Evolutionary conservation across 768 basidiomycete genomes (phyloP), one percentile per base, ranked within the genome.

Genomic region (Terana coerulea): DNA sequence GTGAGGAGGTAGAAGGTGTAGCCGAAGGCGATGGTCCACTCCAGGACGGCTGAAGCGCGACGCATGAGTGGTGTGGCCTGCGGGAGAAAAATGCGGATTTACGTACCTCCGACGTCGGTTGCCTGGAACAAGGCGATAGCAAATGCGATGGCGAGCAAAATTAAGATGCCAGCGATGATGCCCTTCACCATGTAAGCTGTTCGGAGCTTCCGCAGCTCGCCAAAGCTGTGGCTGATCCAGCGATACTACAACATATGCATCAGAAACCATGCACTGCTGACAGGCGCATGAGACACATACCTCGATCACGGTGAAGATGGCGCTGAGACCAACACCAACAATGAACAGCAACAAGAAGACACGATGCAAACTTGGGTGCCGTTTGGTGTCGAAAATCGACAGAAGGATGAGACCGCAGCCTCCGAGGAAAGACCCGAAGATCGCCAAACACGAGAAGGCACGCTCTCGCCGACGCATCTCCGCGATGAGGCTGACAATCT

Each of bases 1-100:
- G 86, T 84, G 52, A 88, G 70, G 34, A 89, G 68, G 65, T 86
- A 91, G 57, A 87, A 75, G 5, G 83, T 83, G 64, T 82, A 89
- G 7, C 85, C 80, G 48, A 90, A 83, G 3, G 78, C 76, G 43
- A 91, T 86, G 0, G 66, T 61, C 88, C 88, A 91, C 65, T 91
- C 89, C 6, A 91, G 59, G 49, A 89, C 65, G n/a, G 75, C 86
- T 81, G 50, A 5, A 45, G 41, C n/a, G n/a, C n/a, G n/a, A n/a
- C n/a, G n/a, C 17, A 9, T 21, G 33, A 19, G 22, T 10, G 37
- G 31, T 34, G 33, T 29, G 34, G 28, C 29, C 8, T n/a, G n/a
- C n/a, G n/a, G n/a, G n/a, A n/a, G n/a, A 35, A 21, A 34, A 24
- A 17, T 44, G 40, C 34, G 29, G 15, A 24, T 19, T 3, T 37